Conservation (phyloP, 257 asterid species). For the Capsicum rhomboideum region DNA sequence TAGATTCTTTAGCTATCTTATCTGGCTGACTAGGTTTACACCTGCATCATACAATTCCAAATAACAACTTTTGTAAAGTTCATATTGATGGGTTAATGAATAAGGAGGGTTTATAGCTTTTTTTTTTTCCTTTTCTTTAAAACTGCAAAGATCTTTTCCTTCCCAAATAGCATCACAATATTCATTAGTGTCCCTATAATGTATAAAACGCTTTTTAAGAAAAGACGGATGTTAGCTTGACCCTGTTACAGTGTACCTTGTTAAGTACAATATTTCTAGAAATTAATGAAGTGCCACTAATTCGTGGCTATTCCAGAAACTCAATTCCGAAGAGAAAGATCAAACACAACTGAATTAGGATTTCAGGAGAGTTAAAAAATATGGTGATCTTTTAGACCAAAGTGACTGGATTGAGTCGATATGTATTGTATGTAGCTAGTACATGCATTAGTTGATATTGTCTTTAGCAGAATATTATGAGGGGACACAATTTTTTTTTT, state of each 20-base stretch:
- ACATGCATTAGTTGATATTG: neutral
- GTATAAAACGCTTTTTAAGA: neutral
- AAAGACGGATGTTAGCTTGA: neutral
- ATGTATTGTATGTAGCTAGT: neutral
- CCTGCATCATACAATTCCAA: too few species aligned
- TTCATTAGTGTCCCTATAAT: neutral
- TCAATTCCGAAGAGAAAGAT: too few species aligned
- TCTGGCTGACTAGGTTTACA: neutral
- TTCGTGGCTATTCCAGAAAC: too few species aligned
- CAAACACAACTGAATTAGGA: too few species aligned
- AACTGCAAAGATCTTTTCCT: neutral
- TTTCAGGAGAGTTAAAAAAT: too few species aligned
- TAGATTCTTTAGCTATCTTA: neutral
- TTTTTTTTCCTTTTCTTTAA: neutral
- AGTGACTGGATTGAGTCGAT: neutral
- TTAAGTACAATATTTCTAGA: neutral
- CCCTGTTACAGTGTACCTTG: neutral
- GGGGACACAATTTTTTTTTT: neutral
- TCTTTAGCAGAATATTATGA: neutral
- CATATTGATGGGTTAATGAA: neutral
- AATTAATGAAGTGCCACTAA: neutral
- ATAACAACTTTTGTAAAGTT: neutral
- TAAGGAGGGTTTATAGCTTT: neutral
- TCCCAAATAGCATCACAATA: neutral
- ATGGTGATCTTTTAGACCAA: neutral